Evolutionary conservation across 306 rosid species (phyloP).

Genomic region (Biancaea sappan): DNA sequence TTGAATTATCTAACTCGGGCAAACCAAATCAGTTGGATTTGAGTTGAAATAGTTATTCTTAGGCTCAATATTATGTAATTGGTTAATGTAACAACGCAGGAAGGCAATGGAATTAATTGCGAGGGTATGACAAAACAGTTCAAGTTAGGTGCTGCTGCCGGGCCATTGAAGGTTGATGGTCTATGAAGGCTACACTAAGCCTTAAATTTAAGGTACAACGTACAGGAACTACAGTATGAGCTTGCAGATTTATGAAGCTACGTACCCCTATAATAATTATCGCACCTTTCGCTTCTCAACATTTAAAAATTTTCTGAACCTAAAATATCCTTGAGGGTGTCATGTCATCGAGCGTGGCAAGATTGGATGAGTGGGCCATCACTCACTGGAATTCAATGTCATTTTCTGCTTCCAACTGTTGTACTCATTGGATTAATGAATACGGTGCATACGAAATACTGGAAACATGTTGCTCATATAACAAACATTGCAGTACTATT

Average conservation of each 20-base stretch:
- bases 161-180: neutral
- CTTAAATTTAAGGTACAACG: neutral
- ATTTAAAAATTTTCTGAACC: neutral
- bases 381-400: neutral
- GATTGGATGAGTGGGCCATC: conserved; percentile 31
- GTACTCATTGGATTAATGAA: neutral
- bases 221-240: neutral
- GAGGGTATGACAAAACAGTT: neutral
- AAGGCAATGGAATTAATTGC: neutral
- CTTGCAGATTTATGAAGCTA: conserved; percentile 20
- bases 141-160: neutral
- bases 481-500: neutral
- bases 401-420: neutral
- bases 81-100: neutral
- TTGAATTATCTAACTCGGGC: too few species aligned
- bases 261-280: neutral
- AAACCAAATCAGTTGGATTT: too few species aligned
- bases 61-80: too few species aligned
- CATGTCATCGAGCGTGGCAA: conserved; percentile 19
- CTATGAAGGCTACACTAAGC: neutral
- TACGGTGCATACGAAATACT: neutral
- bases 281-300: neutral
- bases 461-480: neutral
- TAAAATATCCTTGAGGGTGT: neutral
- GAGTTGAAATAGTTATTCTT: too few species aligned